phyloP scores from a whole-genome alignment of 164 flowering plant species.

The Santalum album region DNA sequence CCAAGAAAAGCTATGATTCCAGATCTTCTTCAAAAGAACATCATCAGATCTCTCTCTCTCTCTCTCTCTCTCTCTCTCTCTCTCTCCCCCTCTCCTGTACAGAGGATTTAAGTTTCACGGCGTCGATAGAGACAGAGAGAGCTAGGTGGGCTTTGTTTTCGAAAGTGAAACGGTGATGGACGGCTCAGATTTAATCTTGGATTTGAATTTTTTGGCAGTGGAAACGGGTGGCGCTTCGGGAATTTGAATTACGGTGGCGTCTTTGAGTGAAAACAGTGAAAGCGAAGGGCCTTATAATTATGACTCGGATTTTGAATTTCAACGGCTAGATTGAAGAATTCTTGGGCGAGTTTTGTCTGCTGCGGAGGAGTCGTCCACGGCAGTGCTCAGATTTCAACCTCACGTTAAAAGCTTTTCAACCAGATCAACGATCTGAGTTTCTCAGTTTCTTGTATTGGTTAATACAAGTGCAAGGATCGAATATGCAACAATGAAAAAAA shows the following conservation, averaged over 20 bases:
- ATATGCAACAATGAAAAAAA: too few relatives aligned
- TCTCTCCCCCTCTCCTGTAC: slow-evolving; percentile 5
- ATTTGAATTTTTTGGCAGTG: slow-evolving; percentile 8
- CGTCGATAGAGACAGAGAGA: neutral
- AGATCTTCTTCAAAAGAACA: neutral
- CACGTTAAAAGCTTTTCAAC: too few relatives aligned
- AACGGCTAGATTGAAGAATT: slow-evolving; percentile 4
- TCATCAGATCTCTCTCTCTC: slow-evolving; percentile 4
- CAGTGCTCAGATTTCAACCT: too few relatives aligned
- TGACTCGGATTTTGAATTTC: neutral
- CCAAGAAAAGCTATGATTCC: neutral
- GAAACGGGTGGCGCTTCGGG: slow-evolving; percentile 18
- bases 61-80: neutral
- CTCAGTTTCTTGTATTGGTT: too few relatives aligned
- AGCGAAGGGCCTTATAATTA: neutral
- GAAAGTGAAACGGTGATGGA: slow-evolving; percentile 13
- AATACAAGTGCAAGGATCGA: too few relatives aligned
- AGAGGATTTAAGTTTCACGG: neutral
- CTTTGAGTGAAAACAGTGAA: neutral
- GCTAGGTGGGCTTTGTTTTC: slow-evolving; percentile 5
- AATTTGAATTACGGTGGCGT: slow-evolving; percentile 25
- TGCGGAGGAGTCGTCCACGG: too few relatives aligned
- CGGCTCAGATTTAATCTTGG: slow-evolving; percentile 21
- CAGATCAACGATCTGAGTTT: too few relatives aligned
- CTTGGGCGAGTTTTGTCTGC: too few relatives aligned